These are phyloP conservation scores for Mrakia frigida DNA, from an alignment of 768 basidiomycete genomes.

Conservation along the genomic window DNA sequence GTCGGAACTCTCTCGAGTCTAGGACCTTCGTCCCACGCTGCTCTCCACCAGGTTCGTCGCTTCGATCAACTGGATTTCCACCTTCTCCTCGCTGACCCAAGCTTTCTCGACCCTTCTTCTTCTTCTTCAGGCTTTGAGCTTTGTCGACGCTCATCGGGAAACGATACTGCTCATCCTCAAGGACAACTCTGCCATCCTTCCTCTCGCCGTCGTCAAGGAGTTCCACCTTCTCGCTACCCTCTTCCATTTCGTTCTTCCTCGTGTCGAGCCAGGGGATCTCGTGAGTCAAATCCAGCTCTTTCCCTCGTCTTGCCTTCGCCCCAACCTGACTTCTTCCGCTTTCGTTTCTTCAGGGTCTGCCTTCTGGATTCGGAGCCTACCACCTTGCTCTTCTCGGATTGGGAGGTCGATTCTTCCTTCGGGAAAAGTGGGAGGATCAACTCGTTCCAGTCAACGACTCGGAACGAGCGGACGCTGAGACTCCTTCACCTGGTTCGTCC, in stretches of 20 bases:
- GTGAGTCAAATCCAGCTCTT: too few species aligned
- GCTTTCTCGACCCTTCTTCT: constrained; percentile 17
- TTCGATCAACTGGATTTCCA: neutral
- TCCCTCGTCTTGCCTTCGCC: too few species aligned
- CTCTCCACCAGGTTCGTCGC: constrained; percentile 59
- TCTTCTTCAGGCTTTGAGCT: constrained; percentile 60
- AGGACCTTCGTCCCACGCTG: constrained; percentile 62
- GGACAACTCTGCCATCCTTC: constrained; percentile 60
- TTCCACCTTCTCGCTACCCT: constrained; percentile 71
- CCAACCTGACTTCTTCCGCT: too few species aligned
- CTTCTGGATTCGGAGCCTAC: constrained; percentile 73
- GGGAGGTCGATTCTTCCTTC: constrained; percentile 64
- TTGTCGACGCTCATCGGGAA: constrained; percentile 74
- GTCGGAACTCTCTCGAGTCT: constrained; percentile 71
- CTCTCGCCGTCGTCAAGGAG: constrained; percentile 67
- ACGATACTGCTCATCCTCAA: constrained; percentile 77
- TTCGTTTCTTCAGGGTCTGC: constrained; percentile 46
- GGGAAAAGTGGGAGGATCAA: constrained; percentile 55
- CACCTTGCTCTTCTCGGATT: constrained; percentile 73
- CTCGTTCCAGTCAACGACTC: constrained; percentile 62
- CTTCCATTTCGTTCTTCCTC: constrained; percentile 61
- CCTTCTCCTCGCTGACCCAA: constrained; percentile 34
- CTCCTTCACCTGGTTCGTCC: constrained; percentile 34
- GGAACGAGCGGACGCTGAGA: constrained; percentile 57
- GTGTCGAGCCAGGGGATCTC: constrained; percentile 69